A percentile compares a stretch with the other conserved stretches of the same genome.
Conservation (phyloP, 331 rosid species). For the Pyrus hybrid region DNA sequence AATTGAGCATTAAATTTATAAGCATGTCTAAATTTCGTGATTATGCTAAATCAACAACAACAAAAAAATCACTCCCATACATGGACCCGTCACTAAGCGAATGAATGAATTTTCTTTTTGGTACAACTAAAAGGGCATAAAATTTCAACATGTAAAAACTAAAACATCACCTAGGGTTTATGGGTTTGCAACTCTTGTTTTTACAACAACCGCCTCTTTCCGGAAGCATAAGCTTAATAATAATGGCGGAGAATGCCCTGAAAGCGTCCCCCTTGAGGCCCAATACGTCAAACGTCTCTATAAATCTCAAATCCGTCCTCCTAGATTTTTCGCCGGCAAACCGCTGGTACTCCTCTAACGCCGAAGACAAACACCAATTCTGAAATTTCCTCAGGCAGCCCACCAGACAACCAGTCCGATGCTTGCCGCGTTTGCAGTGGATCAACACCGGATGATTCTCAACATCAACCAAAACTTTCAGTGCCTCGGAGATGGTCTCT, state of each 20-base stretch:
- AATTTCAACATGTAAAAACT: too few species aligned
- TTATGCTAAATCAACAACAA: too few species aligned
- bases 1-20: too few species aligned
- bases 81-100: too few species aligned
- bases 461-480: background rate
- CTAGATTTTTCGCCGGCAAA: background rate
- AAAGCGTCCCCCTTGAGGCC: background rate
- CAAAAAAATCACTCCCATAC: too few species aligned
- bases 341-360: background rate
- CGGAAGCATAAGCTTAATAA: background rate
- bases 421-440: background rate
- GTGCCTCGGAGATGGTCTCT: background rate
- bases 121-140: too few species aligned
- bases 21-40: too few species aligned
- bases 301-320: background rate
- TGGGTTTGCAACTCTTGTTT: background rate
- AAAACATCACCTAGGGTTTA: background rate
- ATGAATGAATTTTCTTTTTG: too few species aligned
- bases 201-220: background rate
- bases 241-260: background rate
- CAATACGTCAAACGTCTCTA: background rate
- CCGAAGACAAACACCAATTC: background rate
- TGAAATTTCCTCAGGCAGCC: background rate
- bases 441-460: background rate
- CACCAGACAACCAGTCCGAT: constrained; percentile 1